A percentile compares a stretch with the other conserved stretches of the same genome.
Evolutionary conservation across 345 rosid species (phyloP).

Genomic region (Salix arbutifolia): DNA sequence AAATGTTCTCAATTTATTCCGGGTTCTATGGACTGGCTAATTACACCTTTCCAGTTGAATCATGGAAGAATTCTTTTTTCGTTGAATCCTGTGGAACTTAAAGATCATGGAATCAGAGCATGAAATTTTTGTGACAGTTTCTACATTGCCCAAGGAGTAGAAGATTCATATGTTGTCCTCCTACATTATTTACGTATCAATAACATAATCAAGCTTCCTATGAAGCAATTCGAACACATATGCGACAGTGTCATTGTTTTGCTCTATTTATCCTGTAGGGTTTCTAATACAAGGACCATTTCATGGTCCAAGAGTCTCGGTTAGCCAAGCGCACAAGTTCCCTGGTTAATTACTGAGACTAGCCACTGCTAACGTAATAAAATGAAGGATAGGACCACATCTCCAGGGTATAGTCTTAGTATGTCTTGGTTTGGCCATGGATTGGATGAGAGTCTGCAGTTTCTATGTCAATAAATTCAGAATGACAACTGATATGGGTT

Average conservation of each 20-base stretch:
- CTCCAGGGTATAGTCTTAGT: not conserved
- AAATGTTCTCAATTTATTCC: not conserved
- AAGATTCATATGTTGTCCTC: not conserved
- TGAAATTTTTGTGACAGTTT: not conserved
- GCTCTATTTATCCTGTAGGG: not conserved
- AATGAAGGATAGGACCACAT: not conserved
- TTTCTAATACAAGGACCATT: not conserved
- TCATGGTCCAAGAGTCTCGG: not conserved
- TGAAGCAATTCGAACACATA: not conserved
- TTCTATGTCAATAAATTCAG: not conserved
- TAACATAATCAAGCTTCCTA: not conserved
- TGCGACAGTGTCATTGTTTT: not conserved
- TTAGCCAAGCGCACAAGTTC: not conserved
- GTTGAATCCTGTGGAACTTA: too few relatives aligned
- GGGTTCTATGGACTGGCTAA: not conserved
- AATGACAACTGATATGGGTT: not conserved
- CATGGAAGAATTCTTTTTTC: not conserved
- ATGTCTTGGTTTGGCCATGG: not conserved
- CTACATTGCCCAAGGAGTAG: not conserved
- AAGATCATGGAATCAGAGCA: too few relatives aligned
- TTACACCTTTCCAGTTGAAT: not conserved
- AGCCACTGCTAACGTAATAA: not conserved
- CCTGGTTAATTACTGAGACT: not conserved
- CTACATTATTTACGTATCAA: not conserved
- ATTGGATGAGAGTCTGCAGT: not conserved